Evolutionary conservation across 225 moss, liverwort and hornwort species (phyloP).

Genomic region (Lunularia cruciata): DNA sequence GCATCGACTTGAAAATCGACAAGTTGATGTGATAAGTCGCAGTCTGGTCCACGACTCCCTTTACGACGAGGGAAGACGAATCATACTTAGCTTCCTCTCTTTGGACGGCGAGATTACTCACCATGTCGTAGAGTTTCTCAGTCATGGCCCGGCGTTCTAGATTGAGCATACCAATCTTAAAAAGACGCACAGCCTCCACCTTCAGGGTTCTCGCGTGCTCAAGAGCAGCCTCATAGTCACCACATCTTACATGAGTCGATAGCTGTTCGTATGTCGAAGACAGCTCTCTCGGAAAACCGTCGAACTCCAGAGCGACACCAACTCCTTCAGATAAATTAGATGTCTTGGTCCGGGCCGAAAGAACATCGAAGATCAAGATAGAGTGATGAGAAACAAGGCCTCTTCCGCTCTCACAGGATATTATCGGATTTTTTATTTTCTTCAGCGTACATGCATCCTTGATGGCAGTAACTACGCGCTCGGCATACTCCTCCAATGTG

Average conservation of each 20-base stretch:
- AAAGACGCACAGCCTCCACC: conserved; percentile 59
- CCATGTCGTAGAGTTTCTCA: conserved; percentile 66
- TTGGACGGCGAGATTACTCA: conserved; percentile 33
- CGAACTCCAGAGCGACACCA: conserved; percentile 48
- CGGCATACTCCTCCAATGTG: conserved; percentile 76
- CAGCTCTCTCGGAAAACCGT: conserved; percentile 57
- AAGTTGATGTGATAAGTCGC: conserved; percentile 80
- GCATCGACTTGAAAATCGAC: conserved; percentile 86
- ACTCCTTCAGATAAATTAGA: conserved; percentile 43
- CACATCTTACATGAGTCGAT: conserved; percentile 27
- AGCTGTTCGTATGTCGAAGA: conserved; percentile 44
- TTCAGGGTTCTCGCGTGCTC: conserved; percentile 59
- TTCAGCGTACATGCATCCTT: conserved; percentile 65
- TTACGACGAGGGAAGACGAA: background rate
- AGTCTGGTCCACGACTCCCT: conserved; percentile 41
- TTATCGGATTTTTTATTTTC: conserved; percentile 62
- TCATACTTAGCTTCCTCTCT: conserved; percentile 24
- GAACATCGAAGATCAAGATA: conserved; percentile 79
- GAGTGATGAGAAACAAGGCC: conserved; percentile 89
- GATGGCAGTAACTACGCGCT: conserved; percentile 72
- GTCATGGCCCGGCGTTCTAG: conserved; percentile 67
- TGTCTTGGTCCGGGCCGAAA: conserved; percentile 61
- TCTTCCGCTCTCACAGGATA: conserved; percentile 87
- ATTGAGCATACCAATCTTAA: conserved; percentile 58
- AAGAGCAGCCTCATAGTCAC: conserved; percentile 51